phyloP scores from a whole-genome alignment of 2,329 filamentous ascomycete genomes.

The Cytospora schulzeri region DNA sequence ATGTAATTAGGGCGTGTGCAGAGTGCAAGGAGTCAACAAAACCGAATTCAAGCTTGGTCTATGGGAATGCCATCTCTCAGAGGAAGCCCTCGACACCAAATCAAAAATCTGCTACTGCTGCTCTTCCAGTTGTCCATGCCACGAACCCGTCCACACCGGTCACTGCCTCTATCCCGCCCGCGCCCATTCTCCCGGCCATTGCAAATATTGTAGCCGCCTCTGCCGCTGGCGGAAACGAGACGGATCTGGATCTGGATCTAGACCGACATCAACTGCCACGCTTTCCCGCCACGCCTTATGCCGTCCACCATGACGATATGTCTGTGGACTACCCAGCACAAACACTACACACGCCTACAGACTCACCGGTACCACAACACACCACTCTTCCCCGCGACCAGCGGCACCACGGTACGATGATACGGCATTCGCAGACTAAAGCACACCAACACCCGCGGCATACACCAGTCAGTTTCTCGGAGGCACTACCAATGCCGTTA shows the following conservation, averaged over 20 bases:
- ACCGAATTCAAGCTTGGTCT: constrained; percentile 34
- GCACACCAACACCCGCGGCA: constrained; percentile 38
- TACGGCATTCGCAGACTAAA: constrained; percentile 27
- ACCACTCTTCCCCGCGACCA: constrained; percentile 26
- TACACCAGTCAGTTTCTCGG: constrained; percentile 39
- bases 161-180: constrained; percentile 30
- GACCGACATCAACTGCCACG: constrained; percentile 30
- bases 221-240: constrained; percentile 8
- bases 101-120: constrained; percentile 16
- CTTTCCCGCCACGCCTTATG: constrained; percentile 43
- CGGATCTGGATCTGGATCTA: constrained; percentile 16
- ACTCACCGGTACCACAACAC: constrained; percentile 35
- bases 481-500: constrained; percentile 32
- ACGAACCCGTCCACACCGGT: constrained; percentile 12
- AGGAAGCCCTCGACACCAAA: constrained; percentile 23
- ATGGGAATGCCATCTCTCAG: constrained; percentile 12
- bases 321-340: constrained; percentile 42
- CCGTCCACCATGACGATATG: constrained; percentile 50
- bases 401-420: constrained; percentile 13
- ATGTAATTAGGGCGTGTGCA: constrained; percentile 87
- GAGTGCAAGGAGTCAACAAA: constrained; percentile 84
- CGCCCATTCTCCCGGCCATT: constrained; percentile 30
- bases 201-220: constrained; percentile 6
- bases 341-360: constrained; percentile 33
- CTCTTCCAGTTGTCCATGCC: constrained; percentile 13